These are phyloP conservation scores for Abrus precatorius DNA, from an alignment of 306 rosid genomes.

Conservation along the genomic window DNA sequence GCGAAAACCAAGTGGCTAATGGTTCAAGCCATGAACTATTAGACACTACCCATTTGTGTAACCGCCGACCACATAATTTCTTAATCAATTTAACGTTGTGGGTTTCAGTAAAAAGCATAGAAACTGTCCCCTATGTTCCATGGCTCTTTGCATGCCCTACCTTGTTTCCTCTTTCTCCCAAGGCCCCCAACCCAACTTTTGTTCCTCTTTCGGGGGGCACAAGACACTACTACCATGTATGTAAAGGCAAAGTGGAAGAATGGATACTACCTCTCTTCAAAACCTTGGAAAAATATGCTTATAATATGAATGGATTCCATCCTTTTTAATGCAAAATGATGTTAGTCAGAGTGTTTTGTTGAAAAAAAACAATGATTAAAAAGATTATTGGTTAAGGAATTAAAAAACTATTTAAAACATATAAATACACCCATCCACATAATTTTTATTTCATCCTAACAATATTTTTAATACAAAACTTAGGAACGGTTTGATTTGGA, in stretches of 20 bases:
- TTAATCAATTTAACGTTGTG: slow-evolving; percentile 54
- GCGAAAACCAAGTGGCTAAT: slow-evolving; percentile 51
- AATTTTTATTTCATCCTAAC: no score
- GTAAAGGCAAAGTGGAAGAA: background rate
- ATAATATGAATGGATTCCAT: no score
- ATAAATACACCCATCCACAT: no score
- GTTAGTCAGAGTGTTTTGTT: no score
- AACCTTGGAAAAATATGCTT: no score
- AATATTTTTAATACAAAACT: no score
- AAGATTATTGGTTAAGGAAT: no score
- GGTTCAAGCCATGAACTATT: slow-evolving; percentile 40
- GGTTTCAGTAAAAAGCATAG: slow-evolving; percentile 69
- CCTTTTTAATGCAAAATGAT: no score
- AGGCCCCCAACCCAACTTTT: slow-evolving; percentile 28
- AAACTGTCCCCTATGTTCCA: slow-evolving; percentile 57
- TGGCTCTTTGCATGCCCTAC: slow-evolving; percentile 38
- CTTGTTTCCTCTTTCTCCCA: slow-evolving; percentile 47
- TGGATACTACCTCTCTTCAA: background rate
- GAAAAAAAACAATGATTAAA: no score
- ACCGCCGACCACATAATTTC: slow-evolving; percentile 69
- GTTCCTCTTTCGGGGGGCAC: slow-evolving; percentile 48
- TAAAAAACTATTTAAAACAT: no score
- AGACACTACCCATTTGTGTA: slow-evolving; percentile 48
- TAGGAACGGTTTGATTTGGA: no score
- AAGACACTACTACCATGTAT: slow-evolving; percentile 16